A percentile compares a stretch with the other conserved stretches of the same genome.
phyloP scores from a whole-genome alignment of 257 asterid genomes.

The Paulownia fortunei region DNA sequence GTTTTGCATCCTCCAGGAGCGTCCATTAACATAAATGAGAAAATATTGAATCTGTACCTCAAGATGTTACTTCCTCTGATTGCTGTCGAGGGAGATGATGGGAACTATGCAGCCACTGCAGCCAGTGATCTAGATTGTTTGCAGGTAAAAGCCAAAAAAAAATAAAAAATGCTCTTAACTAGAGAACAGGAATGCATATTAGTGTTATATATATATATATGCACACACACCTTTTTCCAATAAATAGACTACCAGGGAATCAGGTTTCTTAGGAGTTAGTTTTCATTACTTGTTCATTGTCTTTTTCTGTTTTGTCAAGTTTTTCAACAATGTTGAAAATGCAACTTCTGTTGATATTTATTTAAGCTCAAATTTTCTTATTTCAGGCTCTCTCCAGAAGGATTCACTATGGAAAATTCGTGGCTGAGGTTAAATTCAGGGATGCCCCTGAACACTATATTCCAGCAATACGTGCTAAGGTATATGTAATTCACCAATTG shows the following conservation, averaged over 20 bases:
- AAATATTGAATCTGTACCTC: constrained; percentile 60
- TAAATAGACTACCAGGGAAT: too few relatives aligned
- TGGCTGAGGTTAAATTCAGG: constrained; percentile 85
- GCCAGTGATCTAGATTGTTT: constrained; percentile 66
- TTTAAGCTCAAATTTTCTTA: neutral
- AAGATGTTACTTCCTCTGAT: constrained; percentile 63
- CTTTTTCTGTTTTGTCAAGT: neutral
- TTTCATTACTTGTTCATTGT: neutral
- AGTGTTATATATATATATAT: too few relatives aligned
- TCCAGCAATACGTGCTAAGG: constrained; percentile 78
- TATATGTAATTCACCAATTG: constrained; percentile 12
- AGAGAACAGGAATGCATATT: neutral
- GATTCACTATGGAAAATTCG: constrained; percentile 88
- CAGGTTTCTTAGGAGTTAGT: too few relatives aligned
- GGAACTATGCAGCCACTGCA: constrained; percentile 61
- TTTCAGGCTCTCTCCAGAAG: constrained; percentile 81
- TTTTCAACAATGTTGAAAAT: neutral
- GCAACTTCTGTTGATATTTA: neutral
- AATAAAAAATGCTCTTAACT: neutral
- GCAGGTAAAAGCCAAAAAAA: constrained; percentile 57
- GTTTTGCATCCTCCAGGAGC: constrained; percentile 73
- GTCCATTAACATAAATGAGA: constrained; percentile 65
- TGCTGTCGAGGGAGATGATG: constrained; percentile 53
- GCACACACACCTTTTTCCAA: too few relatives aligned
- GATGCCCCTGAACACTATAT: constrained; percentile 65